Base-by-base conservation (phyloP, 2,329 filamentous ascomycete species). In the Parastagonospora avenae region DNA sequence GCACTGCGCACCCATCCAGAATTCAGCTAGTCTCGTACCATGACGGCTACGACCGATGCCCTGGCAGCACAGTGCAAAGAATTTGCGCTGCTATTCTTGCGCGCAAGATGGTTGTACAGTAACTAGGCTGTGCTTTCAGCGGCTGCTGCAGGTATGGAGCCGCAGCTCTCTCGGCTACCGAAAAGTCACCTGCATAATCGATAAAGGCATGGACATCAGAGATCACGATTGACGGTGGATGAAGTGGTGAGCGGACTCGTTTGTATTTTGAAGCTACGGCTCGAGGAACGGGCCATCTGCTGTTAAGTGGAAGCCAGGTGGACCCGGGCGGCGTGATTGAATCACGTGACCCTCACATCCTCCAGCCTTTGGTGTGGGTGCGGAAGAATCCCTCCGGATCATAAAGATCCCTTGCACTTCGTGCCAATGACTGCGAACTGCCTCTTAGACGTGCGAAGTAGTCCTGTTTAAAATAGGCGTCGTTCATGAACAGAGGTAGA, bases 401-500 rank as follows among this genome's bases (percentile, higher is more conserved):
- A 54, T 75, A 76, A 40, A 59, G 62, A 36, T 70, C 62, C 36
- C 70, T 66, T 5, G 72, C 70, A 8, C 64, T 52, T 31, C 69
- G 60, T 9, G 74, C 73, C 47, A 67, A 62, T 5, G 36, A 70
- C 63, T 38, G 40, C 54, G 9, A 68, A 70, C 11, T 65, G 54
- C 38, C 19, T 24, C 19, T 24, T 24, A 77, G 67, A 6, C 74
- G 68, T 6, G 70, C 71, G 68, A 73, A 79, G 59, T 76, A 78
- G 45, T 78, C 74, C 62, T 79, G 76, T 29, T 70, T 60, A 47
- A 67, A 72, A 59, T 79, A 75, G 8, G 69, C 71, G 40, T 79
- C 77, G 47, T 78, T 79, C 72, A 78, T 75, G 63, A 79, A 79
- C 4, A 79, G 59, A 7, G 77, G 77, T 11, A 74, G 60, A 49